Conservation (phyloP, 1,284 basidiomycete genomes). For the Melampsora larici-populina region DNA sequence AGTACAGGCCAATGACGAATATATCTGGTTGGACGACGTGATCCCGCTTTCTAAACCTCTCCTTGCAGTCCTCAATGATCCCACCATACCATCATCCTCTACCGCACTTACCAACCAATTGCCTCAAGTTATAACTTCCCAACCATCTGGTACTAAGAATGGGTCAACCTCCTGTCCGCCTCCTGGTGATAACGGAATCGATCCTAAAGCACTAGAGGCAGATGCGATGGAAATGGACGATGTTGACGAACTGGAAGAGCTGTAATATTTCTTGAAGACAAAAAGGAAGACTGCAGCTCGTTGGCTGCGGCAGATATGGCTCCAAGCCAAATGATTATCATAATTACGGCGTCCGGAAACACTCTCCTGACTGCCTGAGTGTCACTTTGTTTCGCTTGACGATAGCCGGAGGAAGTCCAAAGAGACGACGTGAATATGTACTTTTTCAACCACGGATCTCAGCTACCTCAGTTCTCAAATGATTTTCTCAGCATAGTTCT, state of each 20-base stretch:
- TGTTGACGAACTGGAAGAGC: background rate
- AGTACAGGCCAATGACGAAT: conserved; percentile 34
- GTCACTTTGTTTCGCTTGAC: no score
- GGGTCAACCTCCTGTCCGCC: background rate
- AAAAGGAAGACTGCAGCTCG: no score
- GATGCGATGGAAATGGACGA: conserved; percentile 5
- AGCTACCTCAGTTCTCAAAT: no score
- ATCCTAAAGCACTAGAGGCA: background rate
- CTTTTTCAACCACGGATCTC: no score
- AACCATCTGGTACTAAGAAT: background rate
- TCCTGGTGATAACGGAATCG: background rate
- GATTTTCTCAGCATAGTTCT: no score
- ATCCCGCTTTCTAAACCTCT: conserved; percentile 27
- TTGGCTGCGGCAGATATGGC: no score
- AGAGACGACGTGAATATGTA: no score
- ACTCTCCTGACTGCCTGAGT: no score
- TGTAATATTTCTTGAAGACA: background rate
- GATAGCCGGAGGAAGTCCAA: no score
- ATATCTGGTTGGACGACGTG: conserved; percentile 39
- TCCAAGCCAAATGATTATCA: no score
- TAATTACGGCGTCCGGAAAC: no score
- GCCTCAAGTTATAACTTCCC: background rate
- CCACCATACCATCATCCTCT: conserved; percentile 32
- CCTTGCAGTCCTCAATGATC: conserved; percentile 16
- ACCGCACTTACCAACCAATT: conserved; percentile 33